A percentile compares a stretch with the other conserved stretches of the same genome.
Evolutionary conservation across 2,329 filamentous ascomycete genomes (phyloP).

Genomic region (Xylariales sp.): DNA sequence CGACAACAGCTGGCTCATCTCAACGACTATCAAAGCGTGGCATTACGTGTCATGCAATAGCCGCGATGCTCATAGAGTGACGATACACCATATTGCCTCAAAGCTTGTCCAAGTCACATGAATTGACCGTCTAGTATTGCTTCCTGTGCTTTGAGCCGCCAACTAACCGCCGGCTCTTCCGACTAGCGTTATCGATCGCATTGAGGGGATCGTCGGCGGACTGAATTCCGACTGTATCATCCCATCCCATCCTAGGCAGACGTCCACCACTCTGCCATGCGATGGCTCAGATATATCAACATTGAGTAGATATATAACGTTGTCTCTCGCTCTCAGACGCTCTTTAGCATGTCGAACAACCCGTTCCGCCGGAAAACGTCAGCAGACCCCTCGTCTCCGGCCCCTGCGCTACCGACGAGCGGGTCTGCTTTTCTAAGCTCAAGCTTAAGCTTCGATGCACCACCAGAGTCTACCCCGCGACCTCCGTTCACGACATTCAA

Average conservation of each 20-base stretch:
- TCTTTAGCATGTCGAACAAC: slow-evolving; percentile 38
- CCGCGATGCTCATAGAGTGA: too few relatives aligned
- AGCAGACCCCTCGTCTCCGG: slow-evolving; percentile 14
- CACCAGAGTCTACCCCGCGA: slow-evolving; percentile 10
- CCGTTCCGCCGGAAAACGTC: slow-evolving; percentile 44
- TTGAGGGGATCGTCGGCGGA: slow-evolving; percentile 4
- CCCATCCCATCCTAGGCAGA: slow-evolving; percentile 1
- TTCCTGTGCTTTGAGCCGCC: slow-evolving; percentile 5
- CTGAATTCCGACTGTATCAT: slow-evolving; percentile 2
- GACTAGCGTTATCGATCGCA: slow-evolving; percentile 9
- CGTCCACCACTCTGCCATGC: slow-evolving; percentile 1
- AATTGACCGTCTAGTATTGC: not conserved
- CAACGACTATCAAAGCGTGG: too few relatives aligned
- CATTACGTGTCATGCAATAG: too few relatives aligned
- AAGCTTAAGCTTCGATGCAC: slow-evolving; percentile 14
- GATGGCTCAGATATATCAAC: slow-evolving; percentile 3
- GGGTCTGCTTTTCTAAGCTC: slow-evolving; percentile 9
- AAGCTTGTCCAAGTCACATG: too few relatives aligned
- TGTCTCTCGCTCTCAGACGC: slow-evolving; percentile 7
- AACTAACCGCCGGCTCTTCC: slow-evolving; percentile 22
- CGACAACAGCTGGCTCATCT: too few relatives aligned
- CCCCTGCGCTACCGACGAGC: slow-evolving; percentile 13
- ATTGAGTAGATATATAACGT: slow-evolving; percentile 4
- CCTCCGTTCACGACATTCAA: slow-evolving; percentile 27
- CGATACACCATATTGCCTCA: too few relatives aligned